Evolutionary conservation across 305 asterid species (phyloP), one percentile per base, ranked within the genome.

Genomic region (Fraxinus albicans): DNA sequence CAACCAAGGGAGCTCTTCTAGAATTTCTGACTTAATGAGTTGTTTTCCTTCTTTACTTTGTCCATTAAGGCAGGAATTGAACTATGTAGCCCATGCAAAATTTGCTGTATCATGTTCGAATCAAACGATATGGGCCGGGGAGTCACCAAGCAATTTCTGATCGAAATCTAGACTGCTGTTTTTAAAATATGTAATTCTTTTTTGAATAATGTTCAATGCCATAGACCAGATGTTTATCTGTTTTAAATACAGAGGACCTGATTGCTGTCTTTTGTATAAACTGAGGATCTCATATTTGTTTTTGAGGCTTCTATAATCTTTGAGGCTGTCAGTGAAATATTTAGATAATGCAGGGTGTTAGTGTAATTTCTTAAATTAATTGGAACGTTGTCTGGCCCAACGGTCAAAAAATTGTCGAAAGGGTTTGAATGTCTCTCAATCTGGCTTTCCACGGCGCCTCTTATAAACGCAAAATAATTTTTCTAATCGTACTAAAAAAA

Each of bases 401-500:
- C 78, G 86, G 86, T 72, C 74, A 29, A 63, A 42, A 1, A 9
- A 2, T 42, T 42, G 13, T 9, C 50, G 2, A 63, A 81, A 78
- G 9, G 25, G 67, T 55, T 55, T 17, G 65, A 55, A 17, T 55
- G 34, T 65, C 17, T 65, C 77, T 33, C 72, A 50, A n/a, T 86
- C 92, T 81, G 78, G 1, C 77, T 88, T 82, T 83, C 65, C 86
- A 90, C 86, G 50, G 74, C 55, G 78, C 91, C 91, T 81, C 88
- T 84, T 82, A 42, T 42, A 67, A 9, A 23, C 25, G 36, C 81
- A 60, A 84, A 81, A 74, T 3, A 19, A 25, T 47, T 12, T 47
- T 13, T 47, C 58, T 47, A 47, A 47, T 12, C 36, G 3, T 35
- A 6, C 17, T 21, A 29, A 29, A 33, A 72, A 82, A 40, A 8